Conservation (phyloP, 179 eudicot species). For the Actinidia chinensis region DNA sequence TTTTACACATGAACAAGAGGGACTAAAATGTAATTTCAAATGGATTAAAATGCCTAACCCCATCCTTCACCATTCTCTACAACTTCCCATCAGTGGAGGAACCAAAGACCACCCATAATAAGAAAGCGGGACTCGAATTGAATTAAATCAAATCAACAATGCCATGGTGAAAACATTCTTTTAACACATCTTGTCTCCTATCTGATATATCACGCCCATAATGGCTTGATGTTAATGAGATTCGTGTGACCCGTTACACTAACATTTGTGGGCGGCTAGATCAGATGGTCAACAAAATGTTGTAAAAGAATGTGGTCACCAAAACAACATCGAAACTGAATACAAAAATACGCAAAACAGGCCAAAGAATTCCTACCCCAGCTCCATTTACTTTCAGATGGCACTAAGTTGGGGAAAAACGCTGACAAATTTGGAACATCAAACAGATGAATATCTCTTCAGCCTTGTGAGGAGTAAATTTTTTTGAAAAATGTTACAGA, state of each 20-base stretch:
- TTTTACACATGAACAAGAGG: neutral
- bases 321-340: neutral
- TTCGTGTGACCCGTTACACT: too few species aligned
- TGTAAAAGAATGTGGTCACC: too few species aligned
- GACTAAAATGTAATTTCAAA: neutral
- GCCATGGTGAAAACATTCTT: too few species aligned
- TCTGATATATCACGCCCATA: too few species aligned
- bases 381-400: neutral
- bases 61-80: neutral
- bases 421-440: neutral
- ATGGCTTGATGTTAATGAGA: too few species aligned
- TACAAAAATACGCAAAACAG: neutral
- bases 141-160: too few species aligned
- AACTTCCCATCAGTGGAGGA: neutral
- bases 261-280: too few species aligned
- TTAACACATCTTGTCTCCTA: too few species aligned
- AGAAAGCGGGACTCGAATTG: too few species aligned
- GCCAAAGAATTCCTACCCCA: neutral
- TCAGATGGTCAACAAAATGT: too few species aligned
- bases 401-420: conserved; percentile 9
- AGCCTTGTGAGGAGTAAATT: neutral
- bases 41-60: neutral
- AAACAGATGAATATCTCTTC: neutral
- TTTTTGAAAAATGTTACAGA: conserved; percentile 13
- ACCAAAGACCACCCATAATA: neutral